Evolutionary conservation across 106 monocot species (phyloP).

Genomic region (Gastrodia elata): DNA sequence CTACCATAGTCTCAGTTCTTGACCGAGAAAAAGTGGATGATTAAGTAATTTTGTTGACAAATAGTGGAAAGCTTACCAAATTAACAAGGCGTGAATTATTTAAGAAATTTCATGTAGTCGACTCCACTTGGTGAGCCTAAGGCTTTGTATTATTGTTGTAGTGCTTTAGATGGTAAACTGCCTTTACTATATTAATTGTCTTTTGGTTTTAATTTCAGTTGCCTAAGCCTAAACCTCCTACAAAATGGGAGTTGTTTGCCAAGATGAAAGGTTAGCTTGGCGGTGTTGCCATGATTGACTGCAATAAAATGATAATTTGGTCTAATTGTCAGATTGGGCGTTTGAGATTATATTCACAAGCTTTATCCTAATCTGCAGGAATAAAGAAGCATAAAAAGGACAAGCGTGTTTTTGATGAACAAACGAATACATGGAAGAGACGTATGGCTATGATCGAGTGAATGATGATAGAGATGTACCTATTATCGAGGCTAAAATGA

Average conservation of each 20-base stretch:
- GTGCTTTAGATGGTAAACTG: not conserved
- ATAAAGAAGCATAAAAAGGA: slow-evolving; percentile 81
- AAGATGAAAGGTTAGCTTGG: slow-evolving; percentile 64
- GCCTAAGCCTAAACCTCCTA: slow-evolving; percentile 86
- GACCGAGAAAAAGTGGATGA: too few relatives aligned
- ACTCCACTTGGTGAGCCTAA: too few relatives aligned
- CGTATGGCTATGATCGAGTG: slow-evolving; percentile 93
- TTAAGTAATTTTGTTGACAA: too few relatives aligned
- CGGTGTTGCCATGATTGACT: not conserved
- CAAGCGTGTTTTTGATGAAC: slow-evolving; percentile 78
- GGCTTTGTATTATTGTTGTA: not conserved
- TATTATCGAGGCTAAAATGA: slow-evolving; percentile 72
- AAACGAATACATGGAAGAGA: slow-evolving; percentile 75
- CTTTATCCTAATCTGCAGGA: slow-evolving; percentile 28
- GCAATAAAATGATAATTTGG: not conserved
- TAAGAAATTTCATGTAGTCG: too few relatives aligned
- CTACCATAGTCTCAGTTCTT: too few relatives aligned
- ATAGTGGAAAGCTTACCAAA: too few relatives aligned
- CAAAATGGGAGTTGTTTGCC: slow-evolving; percentile 94
- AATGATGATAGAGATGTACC: slow-evolving; percentile 87
- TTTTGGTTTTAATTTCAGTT: slow-evolving; percentile 35
- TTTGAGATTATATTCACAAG: not conserved
- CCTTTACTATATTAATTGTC: not conserved
- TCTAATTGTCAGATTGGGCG: not conserved
- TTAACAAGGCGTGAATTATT: too few relatives aligned